These are phyloP conservation scores for Filobasidium floriforme DNA, from an alignment of 768 basidiomycete species.

Conservation along the genomic window DNA sequence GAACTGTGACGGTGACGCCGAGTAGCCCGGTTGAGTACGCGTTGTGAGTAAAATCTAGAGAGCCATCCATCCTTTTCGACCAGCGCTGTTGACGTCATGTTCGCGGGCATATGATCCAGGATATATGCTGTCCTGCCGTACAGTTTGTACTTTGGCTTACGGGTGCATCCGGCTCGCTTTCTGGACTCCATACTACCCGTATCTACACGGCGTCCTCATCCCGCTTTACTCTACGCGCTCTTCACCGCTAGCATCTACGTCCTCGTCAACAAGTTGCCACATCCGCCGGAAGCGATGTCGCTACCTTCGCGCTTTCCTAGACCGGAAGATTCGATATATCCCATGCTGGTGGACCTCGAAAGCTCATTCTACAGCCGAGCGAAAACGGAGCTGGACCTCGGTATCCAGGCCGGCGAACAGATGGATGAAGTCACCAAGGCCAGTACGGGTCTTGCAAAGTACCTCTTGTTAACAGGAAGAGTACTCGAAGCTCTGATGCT, in stretches of 20 bases:
- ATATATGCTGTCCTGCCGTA: constrained; percentile 35
- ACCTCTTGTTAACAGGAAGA: constrained; percentile 32
- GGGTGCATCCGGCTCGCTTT: constrained; percentile 37
- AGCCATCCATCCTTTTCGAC: not conserved
- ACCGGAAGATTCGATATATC: constrained; percentile 10
- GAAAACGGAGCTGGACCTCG: constrained; percentile 29
- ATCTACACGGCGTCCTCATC: constrained; percentile 32
- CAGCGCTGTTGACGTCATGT: not conserved
- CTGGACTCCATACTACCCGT: constrained; percentile 30
- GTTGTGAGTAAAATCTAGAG: constrained; percentile 2
- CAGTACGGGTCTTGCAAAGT: constrained; percentile 33
- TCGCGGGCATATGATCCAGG: not conserved
- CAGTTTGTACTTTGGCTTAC: constrained; percentile 31
- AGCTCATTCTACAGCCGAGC: constrained; percentile 30
- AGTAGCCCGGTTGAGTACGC: constrained; percentile 20
- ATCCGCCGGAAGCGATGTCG: not conserved
- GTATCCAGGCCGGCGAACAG: constrained; percentile 34
- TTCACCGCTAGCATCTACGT: constrained; percentile 34
- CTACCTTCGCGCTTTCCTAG: not conserved
- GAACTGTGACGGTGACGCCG: constrained; percentile 8
- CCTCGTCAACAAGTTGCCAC: constrained; percentile 3
- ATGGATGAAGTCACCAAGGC: constrained; percentile 38
- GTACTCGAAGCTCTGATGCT: constrained; percentile 41
- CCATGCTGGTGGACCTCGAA: constrained; percentile 1
- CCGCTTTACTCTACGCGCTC: constrained; percentile 37